Conservation (phyloP, 805 yeast genomes). For the Myxozyma vanderwaltii region DNA sequence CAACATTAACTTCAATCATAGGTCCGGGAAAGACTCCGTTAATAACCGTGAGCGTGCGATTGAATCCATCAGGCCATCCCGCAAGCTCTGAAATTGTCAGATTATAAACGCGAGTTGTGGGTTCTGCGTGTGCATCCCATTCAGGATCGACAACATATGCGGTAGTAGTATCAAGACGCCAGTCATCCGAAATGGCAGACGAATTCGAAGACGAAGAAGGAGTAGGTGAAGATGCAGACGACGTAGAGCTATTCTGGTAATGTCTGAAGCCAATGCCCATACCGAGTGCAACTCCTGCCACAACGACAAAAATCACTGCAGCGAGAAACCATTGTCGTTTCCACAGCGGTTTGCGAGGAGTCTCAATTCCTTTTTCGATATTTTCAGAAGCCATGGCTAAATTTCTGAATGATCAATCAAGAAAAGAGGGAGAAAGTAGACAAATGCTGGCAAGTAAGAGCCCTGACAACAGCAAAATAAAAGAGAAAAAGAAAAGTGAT, state of each 20-base stretch:
- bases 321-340: background rate
- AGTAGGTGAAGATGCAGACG: slow-evolving; percentile 3
- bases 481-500: too few species aligned
- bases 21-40: slow-evolving; percentile 87
- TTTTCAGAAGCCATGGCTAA: background rate
- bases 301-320: slow-evolving; percentile 10
- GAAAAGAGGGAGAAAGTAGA: background rate
- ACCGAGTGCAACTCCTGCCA: slow-evolving; percentile 29
- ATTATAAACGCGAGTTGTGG: slow-evolving; percentile 40
- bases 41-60: slow-evolving; percentile 58
- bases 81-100: slow-evolving; percentile 45
- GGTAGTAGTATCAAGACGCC: slow-evolving; percentile 29
- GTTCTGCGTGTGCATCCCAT: slow-evolving; percentile 29
- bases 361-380: background rate
- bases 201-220: slow-evolving; percentile 6
- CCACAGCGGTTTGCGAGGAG: background rate
- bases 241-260: slow-evolving; percentile 6
- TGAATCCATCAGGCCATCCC: slow-evolving; percentile 61
- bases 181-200: background rate
- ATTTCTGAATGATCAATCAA: too few species aligned
- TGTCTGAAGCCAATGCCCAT: slow-evolving; percentile 27
- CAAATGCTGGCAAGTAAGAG: background rate
- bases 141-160: slow-evolving; percentile 14
- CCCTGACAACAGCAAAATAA: too few species aligned
- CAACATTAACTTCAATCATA: slow-evolving; percentile 66